Conservation (phyloP, 345 rosid genomes). For the Citropsis articulata region DNA sequence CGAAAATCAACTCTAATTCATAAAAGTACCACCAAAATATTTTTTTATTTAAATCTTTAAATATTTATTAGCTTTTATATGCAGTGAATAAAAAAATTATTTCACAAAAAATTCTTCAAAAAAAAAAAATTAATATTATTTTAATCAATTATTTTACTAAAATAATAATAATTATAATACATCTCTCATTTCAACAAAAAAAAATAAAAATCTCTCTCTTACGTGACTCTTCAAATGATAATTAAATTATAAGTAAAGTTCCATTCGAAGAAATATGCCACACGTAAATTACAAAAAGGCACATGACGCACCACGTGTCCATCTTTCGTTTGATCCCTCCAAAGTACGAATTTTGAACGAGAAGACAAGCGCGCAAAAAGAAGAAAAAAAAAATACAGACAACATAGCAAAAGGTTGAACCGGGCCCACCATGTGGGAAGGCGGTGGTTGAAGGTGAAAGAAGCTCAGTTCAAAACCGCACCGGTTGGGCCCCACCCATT, state of each 20-base stretch:
- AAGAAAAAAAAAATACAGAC: background rate
- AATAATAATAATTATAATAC: no score
- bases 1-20: no score
- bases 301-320: constrained; percentile 9
- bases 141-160: no score
- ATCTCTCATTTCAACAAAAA: no score
- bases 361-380: background rate
- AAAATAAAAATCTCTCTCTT: no score
- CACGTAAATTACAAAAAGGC: background rate
- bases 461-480: background rate
- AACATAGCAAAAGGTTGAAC: background rate
- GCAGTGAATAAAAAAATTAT: no score
- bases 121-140: no score
- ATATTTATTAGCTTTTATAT: fast-evolving
- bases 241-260: no score
- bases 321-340: constrained; percentile 8
- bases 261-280: background rate
- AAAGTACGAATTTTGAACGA: constrained; percentile 25
- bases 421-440: constrained; percentile 21
- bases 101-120: fast-evolving
- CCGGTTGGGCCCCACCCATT: background rate
- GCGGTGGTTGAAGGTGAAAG: background rate
- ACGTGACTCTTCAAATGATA: no score
- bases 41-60: no score
- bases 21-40: no score